Evolutionary conservation across 2,329 filamentous ascomycete genomes (phyloP).

Genomic region (Cordyceps cateniannulata): DNA sequence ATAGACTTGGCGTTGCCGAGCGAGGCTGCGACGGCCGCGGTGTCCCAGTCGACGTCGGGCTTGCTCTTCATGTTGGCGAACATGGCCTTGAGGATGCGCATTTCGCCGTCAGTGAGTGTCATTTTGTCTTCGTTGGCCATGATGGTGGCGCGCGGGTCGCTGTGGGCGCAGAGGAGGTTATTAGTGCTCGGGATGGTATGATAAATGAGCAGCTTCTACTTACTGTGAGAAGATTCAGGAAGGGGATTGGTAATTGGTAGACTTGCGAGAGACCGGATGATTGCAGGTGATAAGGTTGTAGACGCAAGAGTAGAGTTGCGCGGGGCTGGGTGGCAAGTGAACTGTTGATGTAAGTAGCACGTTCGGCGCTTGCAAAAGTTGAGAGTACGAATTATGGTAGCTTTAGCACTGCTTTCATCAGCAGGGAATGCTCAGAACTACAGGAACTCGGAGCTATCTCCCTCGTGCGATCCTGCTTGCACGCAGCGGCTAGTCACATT

Average conservation of each 20-base stretch:
- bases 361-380: background rate
- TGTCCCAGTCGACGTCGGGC: slow-evolving; percentile 35
- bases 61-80: slow-evolving; percentile 36
- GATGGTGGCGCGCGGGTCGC: slow-evolving; percentile 3
- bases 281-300: background rate
- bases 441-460: too few relatives aligned
- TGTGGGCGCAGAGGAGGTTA: too few relatives aligned
- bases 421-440: background rate
- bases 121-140: slow-evolving; percentile 11
- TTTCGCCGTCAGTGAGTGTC: slow-evolving; percentile 27
- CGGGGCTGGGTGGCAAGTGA: background rate
- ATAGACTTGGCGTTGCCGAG: slow-evolving; percentile 37
- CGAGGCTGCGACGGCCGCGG: slow-evolving; percentile 28
- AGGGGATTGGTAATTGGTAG: too few relatives aligned
- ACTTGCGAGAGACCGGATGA: too few relatives aligned
- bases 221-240: too few relatives aligned
- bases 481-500: background rate
- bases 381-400: too few relatives aligned
- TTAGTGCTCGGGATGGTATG: background rate
- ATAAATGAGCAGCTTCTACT: background rate
- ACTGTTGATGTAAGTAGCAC: background rate
- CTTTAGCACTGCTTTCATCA: background rate
- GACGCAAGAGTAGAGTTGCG: background rate
- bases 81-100: slow-evolving; percentile 34
- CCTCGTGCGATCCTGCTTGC: background rate